phyloP scores from a whole-genome alignment of 345 rosid species.

The Eucalyptus regnans region DNA sequence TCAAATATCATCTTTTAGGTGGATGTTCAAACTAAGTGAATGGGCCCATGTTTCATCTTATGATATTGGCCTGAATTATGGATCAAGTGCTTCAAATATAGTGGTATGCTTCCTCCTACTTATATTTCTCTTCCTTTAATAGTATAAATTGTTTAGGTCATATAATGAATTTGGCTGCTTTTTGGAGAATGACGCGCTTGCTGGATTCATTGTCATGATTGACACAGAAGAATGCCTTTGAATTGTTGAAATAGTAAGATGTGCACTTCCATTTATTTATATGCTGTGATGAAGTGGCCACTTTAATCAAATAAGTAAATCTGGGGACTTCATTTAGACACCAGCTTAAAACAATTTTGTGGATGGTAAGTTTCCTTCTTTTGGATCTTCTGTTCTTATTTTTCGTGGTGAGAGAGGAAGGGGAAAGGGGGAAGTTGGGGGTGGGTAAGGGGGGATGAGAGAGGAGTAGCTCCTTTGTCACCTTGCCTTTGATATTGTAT shows the following conservation, averaged over 20 bases:
- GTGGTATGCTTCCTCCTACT: slow-evolving; percentile 34
- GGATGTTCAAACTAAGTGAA: slow-evolving; percentile 95
- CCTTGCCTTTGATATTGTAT: not conserved
- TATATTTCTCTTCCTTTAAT: not conserved
- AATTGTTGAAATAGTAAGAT: not conserved
- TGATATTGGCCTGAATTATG: slow-evolving; percentile 79
- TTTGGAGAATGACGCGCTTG: not conserved
- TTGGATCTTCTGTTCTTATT: not conserved
- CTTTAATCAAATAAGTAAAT: not conserved
- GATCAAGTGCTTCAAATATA: slow-evolving; percentile 88
- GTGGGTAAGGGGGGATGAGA: not conserved
- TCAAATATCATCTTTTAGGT: slow-evolving; percentile 19
- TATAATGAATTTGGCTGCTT: not conserved
- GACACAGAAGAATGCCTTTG: not conserved
- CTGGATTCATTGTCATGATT: not conserved
- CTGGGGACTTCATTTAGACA: not conserved
- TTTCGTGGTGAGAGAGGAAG: not conserved
- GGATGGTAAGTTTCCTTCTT: not conserved
- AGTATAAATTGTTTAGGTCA: not conserved
- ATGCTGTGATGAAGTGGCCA: not conserved
- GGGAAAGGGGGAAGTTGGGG: not conserved
- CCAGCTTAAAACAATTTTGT: not conserved
- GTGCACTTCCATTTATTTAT: not conserved
- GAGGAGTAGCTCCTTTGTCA: not conserved
- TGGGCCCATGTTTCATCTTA: slow-evolving; percentile 88